Evolutionary conservation across 1,284 basidiomycete species (phyloP).

Genomic region (Trichosporon asahii): DNA sequence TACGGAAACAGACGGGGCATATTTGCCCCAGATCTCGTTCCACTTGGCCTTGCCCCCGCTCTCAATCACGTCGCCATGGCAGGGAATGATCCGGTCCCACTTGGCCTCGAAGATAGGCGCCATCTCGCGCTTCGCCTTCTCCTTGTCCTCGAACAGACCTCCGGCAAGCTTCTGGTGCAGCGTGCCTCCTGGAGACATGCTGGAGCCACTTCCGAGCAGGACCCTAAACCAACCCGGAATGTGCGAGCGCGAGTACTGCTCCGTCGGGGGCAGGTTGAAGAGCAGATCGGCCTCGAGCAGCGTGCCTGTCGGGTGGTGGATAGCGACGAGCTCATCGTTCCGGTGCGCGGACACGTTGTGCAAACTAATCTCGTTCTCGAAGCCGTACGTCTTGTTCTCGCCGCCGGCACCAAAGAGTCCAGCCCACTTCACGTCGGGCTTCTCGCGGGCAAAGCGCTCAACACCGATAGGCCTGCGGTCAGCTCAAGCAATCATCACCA

Average conservation of each 20-base stretch:
- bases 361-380: conserved; percentile 63
- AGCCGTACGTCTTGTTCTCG: conserved; percentile 62
- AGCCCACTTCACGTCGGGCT: conserved; percentile 52
- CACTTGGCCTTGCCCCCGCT: conserved; percentile 67
- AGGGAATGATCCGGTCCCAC: conserved; percentile 84
- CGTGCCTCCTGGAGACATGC: conserved; percentile 61
- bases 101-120: conserved; percentile 54
- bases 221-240: conserved; percentile 50
- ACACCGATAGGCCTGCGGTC: conserved; percentile 52
- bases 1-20: background rate
- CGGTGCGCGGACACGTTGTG: conserved; percentile 75
- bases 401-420: conserved; percentile 48
- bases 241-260: conserved; percentile 66
- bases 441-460: conserved; percentile 49
- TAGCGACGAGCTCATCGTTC: conserved; percentile 86
- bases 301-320: conserved; percentile 72
- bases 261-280: conserved; percentile 80
- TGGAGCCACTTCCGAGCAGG: conserved; percentile 31
- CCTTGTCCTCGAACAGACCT: conserved; percentile 60
- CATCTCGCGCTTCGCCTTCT: conserved; percentile 49
- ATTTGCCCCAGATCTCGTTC: conserved; percentile 50
- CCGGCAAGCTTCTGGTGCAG: conserved; percentile 61
- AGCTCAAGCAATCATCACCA: background rate
- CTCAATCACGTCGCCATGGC: conserved; percentile 84
- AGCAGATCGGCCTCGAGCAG: conserved; percentile 84